Evolutionary conservation across 345 rosid species (phyloP).

Genomic region (Hevea brasiliensis): DNA sequence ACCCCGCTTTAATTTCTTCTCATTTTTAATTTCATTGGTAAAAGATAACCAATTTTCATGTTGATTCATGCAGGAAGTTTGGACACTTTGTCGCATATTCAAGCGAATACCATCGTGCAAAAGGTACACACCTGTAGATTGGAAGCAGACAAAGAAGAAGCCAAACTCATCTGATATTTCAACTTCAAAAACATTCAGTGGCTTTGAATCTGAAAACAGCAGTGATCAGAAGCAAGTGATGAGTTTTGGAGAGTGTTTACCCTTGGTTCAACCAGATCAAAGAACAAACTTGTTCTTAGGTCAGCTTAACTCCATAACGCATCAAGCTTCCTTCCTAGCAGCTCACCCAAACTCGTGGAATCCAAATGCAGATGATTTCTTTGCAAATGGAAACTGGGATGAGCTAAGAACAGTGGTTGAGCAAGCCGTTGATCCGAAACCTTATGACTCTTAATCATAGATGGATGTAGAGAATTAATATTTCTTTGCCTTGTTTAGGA

Average conservation of each 20-base stretch:
- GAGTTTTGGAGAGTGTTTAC: slow-evolving; percentile 27
- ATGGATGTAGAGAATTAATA: too few species aligned
- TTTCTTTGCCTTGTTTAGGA: too few species aligned
- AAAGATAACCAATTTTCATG: background rate
- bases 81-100: slow-evolving; percentile 84
- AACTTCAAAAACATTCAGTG: slow-evolving; percentile 48
- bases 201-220: too few species aligned
- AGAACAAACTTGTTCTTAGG: slow-evolving; percentile 20
- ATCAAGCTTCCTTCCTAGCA: slow-evolving; percentile 23
- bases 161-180: slow-evolving; percentile 32
- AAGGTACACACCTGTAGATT: slow-evolving; percentile 32
- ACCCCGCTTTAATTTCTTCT: too few species aligned
- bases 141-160: slow-evolving; percentile 21
- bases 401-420: slow-evolving; percentile 66
- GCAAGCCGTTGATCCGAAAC: slow-evolving; percentile 19
- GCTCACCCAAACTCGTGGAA: slow-evolving; percentile 37
- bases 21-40: too few species aligned
- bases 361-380: slow-evolving; percentile 40
- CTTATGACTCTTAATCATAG: too few species aligned
- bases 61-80: slow-evolving; percentile 55
- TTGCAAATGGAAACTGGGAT: slow-evolving; percentile 62
- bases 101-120: slow-evolving; percentile 51
- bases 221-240: slow-evolving; percentile 38
- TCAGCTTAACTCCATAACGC: slow-evolving; percentile 14
- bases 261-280: slow-evolving; percentile 22